Base-by-base conservation (phyloP, 73 alveolate species). In the Blepharisma japonicum region DNA sequence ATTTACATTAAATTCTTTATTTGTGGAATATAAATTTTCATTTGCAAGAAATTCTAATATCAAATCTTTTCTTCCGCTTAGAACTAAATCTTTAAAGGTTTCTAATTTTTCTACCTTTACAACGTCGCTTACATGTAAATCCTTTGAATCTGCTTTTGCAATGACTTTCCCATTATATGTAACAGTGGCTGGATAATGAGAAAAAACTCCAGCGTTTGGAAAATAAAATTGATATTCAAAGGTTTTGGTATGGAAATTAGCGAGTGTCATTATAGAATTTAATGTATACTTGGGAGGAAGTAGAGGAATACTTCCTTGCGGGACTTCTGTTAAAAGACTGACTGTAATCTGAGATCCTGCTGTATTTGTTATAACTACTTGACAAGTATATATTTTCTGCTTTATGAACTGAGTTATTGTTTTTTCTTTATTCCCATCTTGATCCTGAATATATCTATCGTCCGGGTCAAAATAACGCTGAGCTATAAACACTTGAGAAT, bases 391-490 rank as follows among this genome's bases (percentile, higher is more conserved):
- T 2, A 70, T 23, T 70, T 9, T 45, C 25, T 70, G 68, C n/a
- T 39, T 70, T 39, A 25, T 14, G n/a, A 70, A 25, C 2, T 45
- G 18, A n/a, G 56, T 39, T 45, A 70, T 7, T 70, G 20, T 0
- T 45, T 70, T 70, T 21, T 77, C 86, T 38, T 45, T 55, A 45
- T 88, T 71, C 6, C 55, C 72, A 21, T 72, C 50, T 25, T 45
- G 14, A 14, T 53, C 18, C 18, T 53, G 32, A 53, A 53, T n/a
- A 53, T 53, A 53, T 53, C 68, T 14, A 20, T 53, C 68, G 2
- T 53, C 68, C 5, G 68, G 68, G 23, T 77, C 82, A 23, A 85
- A 66, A 76, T 84, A 83, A 77, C 94, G 80, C 68, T 90, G 96
- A 56, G 87, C 85, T 11, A 84, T 83, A 45, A 91, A 47, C 68